Evolutionary conservation across 768 basidiomycete genomes (phyloP).

Genomic region (Russula foetens): DNA sequence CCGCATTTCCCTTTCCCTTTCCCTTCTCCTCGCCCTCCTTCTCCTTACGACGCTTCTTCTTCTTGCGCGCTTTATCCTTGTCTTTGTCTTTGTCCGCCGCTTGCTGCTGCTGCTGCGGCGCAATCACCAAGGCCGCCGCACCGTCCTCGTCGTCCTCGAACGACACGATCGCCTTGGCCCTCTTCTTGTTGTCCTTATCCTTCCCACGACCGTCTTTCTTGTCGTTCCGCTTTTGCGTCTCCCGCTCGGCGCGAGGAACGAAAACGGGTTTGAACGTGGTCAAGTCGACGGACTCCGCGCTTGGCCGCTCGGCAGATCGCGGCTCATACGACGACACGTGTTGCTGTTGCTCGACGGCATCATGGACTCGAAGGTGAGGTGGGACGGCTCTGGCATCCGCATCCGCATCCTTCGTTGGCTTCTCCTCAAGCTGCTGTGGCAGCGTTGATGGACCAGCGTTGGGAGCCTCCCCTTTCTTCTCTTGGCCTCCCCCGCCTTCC

Average conservation of each 20-base stretch:
- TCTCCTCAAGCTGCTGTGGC: background rate
- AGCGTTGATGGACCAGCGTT: background rate
- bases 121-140: slow-evolving; percentile 25
- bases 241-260: slow-evolving; percentile 47
- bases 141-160: slow-evolving; percentile 61
- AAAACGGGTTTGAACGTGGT: slow-evolving; percentile 88
- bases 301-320: background rate
- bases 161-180: slow-evolving; percentile 53
- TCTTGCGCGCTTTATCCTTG: slow-evolving; percentile 30
- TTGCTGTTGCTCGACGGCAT: background rate
- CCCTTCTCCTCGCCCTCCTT: slow-evolving; percentile 13
- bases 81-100: slow-evolving; percentile 23
- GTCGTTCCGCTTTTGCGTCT: slow-evolving; percentile 31
- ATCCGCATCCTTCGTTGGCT: background rate
- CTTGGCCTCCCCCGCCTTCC: slow-evolving; percentile 21
- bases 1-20: slow-evolving; percentile 21
- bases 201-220: slow-evolving; percentile 26
- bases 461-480: background rate
- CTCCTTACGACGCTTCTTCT: slow-evolving; percentile 36
- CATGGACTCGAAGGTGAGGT: slow-evolving; percentile 8
- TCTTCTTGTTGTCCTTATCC: slow-evolving; percentile 46
- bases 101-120: slow-evolving; percentile 20
- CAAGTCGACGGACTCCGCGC: slow-evolving; percentile 37
- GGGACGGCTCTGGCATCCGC: slow-evolving; percentile 1
- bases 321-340: slow-evolving; percentile 12